Evolutionary conservation across 2,329 filamentous ascomycete species (phyloP).

Genomic region (Hymenoscyphus albidus): DNA sequence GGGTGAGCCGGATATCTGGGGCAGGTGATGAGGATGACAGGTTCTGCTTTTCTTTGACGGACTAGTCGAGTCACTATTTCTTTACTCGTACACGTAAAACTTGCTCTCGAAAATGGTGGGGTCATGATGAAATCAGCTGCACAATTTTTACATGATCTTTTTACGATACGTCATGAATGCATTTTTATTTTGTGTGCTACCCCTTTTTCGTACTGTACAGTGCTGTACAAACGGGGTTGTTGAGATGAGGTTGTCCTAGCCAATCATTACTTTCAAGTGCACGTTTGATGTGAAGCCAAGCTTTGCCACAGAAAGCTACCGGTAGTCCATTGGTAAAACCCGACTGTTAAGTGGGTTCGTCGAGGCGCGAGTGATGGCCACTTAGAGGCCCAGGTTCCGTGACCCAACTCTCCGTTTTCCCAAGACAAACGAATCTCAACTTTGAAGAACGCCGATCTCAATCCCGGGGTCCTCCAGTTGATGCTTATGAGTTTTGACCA

Average conservation of each 20-base stretch:
- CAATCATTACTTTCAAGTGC: neutral
- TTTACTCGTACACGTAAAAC: neutral
- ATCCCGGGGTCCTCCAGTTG: neutral
- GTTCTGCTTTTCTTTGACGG: neutral
- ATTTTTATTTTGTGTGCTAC: neutral
- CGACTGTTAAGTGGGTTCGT: neutral
- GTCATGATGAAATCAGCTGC: neutral
- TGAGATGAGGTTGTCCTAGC: neutral
- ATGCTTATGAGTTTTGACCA: neutral
- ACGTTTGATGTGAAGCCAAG: neutral
- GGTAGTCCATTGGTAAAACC: neutral
- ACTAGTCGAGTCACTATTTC: neutral
- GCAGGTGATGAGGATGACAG: neutral
- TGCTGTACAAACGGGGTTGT: neutral
- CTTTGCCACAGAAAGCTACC: neutral
- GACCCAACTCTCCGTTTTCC: neutral
- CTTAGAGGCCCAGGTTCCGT: neutral
- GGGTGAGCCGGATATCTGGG: neutral
- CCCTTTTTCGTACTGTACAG: neutral
- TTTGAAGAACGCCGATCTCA: neutral
- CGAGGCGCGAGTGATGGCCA: neutral
- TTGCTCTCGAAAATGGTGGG: neutral
- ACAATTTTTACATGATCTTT: neutral
- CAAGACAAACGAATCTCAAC: neutral
- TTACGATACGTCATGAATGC: neutral